Conservation (phyloP, 2,329 filamentous ascomycete species). For the Epichloe sp. region DNA sequence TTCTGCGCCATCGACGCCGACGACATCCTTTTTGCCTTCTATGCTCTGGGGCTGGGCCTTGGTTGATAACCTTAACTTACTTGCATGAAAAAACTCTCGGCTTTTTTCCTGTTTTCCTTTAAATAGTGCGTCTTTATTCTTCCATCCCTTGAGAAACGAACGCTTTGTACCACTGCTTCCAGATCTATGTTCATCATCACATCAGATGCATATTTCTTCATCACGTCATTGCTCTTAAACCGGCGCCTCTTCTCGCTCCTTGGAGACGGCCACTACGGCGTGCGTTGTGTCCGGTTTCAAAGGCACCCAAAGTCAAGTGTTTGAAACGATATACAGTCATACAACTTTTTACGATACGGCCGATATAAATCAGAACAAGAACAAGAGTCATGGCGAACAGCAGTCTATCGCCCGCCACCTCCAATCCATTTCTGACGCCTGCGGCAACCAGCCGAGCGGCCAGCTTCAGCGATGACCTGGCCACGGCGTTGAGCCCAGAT, state of each 20-base stretch:
- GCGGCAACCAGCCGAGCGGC: constrained; percentile 8
- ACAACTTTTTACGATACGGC: too few relatives aligned
- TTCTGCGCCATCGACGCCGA: not conserved
- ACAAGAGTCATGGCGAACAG: not conserved
- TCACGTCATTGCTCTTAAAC: not conserved
- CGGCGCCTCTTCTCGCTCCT: not conserved
- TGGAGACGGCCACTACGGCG: too few relatives aligned
- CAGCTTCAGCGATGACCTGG: constrained; percentile 13
- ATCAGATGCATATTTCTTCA: not conserved
- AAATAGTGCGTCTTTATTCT: not conserved
- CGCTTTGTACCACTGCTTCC: not conserved
- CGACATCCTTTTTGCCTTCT: not conserved
- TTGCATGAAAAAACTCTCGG: not conserved
- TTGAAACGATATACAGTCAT: too few relatives aligned
- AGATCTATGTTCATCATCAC: not conserved
- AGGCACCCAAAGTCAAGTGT: too few relatives aligned
- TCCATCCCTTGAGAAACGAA: not conserved
- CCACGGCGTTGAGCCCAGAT: constrained; percentile 54
- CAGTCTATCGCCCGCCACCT: constrained; percentile 4
- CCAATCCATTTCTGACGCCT: constrained; percentile 15
- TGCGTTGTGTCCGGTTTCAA: too few relatives aligned
- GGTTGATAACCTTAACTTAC: not conserved
- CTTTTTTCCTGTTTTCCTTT: not conserved
- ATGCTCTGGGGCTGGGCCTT: not conserved
- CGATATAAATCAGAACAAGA: too few relatives aligned